These are phyloP conservation scores for Halocafeteria seosinensis DNA, from an alignment of 108 stramenopile genomes.

Conservation along the genomic window DNA sequence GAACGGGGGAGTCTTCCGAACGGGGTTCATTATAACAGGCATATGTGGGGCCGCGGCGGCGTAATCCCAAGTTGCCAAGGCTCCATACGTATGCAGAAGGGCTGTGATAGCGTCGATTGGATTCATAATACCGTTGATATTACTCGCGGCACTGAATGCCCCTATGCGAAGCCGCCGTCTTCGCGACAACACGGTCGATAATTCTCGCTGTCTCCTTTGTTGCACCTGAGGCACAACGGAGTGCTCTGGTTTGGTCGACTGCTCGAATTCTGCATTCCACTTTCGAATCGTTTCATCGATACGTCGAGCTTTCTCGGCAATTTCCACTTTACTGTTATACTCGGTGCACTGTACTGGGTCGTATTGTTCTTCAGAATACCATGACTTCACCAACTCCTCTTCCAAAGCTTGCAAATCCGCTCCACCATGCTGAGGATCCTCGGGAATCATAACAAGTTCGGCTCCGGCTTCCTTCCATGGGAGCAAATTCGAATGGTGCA, in stretches of 20 bases:
- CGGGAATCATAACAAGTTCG: constrained; percentile 21
- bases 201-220: constrained; percentile 21
- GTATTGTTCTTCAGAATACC: neutral
- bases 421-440: neutral
- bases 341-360: neutral
- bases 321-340: neutral
- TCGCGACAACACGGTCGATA: constrained; percentile 72
- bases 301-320: neutral
- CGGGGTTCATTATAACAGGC: constrained; percentile 66
- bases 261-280: neutral
- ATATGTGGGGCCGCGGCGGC: constrained; percentile 83
- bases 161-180: constrained; percentile 68
- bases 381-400: neutral
- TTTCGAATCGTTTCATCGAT: neutral
- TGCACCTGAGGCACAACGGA: neutral
- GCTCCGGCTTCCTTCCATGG: constrained; percentile 73
- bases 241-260: neutral
- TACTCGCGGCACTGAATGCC: constrained; percentile 48
- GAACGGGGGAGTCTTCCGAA: neutral
- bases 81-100: constrained; percentile 58
- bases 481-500: constrained; percentile 88
- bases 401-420: neutral
- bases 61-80: constrained; percentile 76
- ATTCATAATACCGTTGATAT: neutral
- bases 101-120: constrained; percentile 7